Percentiles rank a stretch among this genome's conserved stretches.
Evolutionary conservation across 1,284 basidiomycete genomes (phyloP).

Genomic region (Moesziomyces aphidis): DNA sequence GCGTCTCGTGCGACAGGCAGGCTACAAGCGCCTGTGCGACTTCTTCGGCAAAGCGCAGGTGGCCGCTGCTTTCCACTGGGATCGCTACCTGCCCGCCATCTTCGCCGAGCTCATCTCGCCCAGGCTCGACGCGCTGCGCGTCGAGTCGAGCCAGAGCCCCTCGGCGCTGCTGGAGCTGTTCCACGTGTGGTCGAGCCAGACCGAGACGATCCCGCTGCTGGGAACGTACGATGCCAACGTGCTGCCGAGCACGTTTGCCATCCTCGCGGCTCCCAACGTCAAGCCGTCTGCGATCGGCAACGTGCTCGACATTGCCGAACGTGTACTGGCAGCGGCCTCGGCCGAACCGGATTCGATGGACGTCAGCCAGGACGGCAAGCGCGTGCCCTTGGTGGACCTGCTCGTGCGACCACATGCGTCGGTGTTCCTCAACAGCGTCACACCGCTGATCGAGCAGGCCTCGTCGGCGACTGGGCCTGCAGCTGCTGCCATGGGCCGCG

Average conservation of each 20-base stretch:
- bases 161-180: constrained; percentile 90
- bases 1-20: constrained; percentile 78
- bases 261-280: constrained; percentile 83
- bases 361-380: constrained; percentile 15
- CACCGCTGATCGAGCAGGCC: constrained; percentile 67
- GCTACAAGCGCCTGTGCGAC: constrained; percentile 86
- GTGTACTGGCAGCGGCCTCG: constrained; percentile 71
- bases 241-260: constrained; percentile 83
- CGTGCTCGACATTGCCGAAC: constrained; percentile 88
- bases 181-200: constrained; percentile 78
- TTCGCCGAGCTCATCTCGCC: constrained; percentile 84
- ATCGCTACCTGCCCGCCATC: constrained; percentile 76
- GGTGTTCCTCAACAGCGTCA: constrained; percentile 79
- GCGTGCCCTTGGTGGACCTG: constrained; percentile 23
- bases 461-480: constrained; percentile 75
- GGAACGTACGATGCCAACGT: constrained; percentile 78
- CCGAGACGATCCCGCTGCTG: constrained; percentile 75
- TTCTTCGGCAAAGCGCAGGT: constrained; percentile 76
- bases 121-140: constrained; percentile 79
- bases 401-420: constrained; percentile 83
- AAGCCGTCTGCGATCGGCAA: constrained; percentile 84
- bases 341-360: constrained; percentile 26
- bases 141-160: constrained; percentile 91
- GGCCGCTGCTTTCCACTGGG: constrained; percentile 77
- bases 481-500: constrained; percentile 72